These are phyloP conservation scores for Gloeophyllum trabeum DNA, from an alignment of 768 basidiomycete species.

Conservation along the genomic window DNA sequence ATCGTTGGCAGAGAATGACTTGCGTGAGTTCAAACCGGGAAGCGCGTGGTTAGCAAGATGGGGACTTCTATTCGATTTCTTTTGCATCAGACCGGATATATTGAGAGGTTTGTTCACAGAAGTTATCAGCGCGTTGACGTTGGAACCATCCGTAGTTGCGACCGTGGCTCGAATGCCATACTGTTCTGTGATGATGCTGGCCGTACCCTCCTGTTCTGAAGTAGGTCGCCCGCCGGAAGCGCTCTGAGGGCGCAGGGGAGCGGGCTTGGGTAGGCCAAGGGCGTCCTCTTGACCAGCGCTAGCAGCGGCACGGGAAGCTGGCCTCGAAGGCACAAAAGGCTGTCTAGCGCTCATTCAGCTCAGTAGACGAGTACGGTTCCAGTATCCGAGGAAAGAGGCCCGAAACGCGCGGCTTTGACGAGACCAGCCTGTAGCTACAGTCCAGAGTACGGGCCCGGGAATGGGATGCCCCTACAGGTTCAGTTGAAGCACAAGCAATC, in stretches of 20 bases:
- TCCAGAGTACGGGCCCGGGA: no score
- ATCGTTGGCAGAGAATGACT: not conserved
- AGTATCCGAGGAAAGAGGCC: no score
- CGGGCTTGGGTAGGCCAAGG: no score
- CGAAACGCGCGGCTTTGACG: no score
- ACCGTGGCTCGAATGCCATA: not conserved
- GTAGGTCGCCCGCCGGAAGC: not conserved
- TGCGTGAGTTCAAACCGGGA: not conserved
- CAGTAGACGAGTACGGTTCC: no score
- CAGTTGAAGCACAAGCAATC: no score
- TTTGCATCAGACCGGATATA: slow-evolving; percentile 9
- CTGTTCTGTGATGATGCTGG: no score
- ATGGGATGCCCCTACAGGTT: no score
- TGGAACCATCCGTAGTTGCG: not conserved
- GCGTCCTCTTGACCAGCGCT: not conserved
- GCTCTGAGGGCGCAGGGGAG: not conserved
- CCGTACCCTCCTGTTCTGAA: no score
- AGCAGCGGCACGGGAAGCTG: slow-evolving; percentile 4
- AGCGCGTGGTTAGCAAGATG: not conserved
- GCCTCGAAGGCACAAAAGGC: slow-evolving; percentile 14
- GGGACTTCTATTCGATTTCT: no score
- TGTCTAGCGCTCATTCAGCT: slow-evolving; percentile 18
- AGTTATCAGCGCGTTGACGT: not conserved
- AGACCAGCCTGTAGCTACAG: no score
- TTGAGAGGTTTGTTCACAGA: slow-evolving; percentile 15